These are phyloP conservation scores for Candida argentea DNA, from an alignment of 805 yeast species.

Conservation along the genomic window DNA sequence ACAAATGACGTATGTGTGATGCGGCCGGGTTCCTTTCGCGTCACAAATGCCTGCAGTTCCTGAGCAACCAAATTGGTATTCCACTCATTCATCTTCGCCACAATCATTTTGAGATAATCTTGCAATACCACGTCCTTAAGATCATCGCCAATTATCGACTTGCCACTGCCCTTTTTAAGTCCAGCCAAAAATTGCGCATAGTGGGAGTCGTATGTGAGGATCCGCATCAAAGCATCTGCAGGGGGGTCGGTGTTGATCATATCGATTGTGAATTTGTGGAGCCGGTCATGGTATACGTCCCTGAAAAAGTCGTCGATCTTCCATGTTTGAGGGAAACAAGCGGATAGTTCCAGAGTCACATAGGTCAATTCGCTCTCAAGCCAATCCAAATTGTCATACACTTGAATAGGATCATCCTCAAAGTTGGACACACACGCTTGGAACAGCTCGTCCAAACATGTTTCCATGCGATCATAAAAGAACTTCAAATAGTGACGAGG, in stretches of 20 bases:
- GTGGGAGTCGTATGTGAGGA: constrained; percentile 69
- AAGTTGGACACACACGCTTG: constrained; percentile 50
- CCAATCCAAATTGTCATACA: constrained; percentile 71
- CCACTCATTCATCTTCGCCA: constrained; percentile 79
- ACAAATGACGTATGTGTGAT: too few species aligned
- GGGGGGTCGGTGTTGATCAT: constrained; percentile 68
- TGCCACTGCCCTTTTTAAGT: constrained; percentile 29
- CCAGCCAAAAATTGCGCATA: constrained; percentile 34
- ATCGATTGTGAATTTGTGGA: constrained; percentile 54
- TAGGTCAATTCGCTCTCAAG: constrained; percentile 68
- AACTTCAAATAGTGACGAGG: constrained; percentile 53
- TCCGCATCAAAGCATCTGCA: constrained; percentile 59
- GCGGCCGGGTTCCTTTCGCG: constrained; percentile 49
- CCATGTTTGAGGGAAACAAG: constrained; percentile 69
- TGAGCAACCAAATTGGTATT: constrained; percentile 54
- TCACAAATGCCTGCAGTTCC: constrained; percentile 54
- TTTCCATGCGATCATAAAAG: constrained; percentile 49
- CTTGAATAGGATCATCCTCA: constrained; percentile 39
- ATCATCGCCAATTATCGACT: constrained; percentile 58
- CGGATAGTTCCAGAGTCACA: constrained; percentile 47
- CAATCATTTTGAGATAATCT: constrained; percentile 67
- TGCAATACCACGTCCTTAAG: constrained; percentile 63
- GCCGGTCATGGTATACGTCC: constrained; percentile 54
- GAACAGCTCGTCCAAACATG: constrained; percentile 58
- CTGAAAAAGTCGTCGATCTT: constrained; percentile 52